Evolutionary conservation across 2,329 filamentous ascomycete genomes (phyloP), one percentile per base, ranked within the genome.

Genomic region (Venturia asperata): DNA sequence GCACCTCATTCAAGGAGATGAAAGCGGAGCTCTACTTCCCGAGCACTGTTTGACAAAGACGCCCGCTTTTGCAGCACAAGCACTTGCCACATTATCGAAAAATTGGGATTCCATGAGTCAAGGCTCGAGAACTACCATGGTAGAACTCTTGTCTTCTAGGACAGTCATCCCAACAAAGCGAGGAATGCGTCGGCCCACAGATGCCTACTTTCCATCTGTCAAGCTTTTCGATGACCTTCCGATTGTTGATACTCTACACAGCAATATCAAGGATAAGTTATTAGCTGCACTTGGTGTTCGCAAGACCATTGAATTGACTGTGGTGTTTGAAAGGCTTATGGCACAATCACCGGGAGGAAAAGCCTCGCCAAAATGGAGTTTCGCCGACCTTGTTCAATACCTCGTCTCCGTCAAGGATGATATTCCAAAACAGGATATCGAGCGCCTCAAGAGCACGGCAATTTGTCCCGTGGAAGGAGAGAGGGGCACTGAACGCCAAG

Each of bases 151-250:
- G 3, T 83, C 86, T 64, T 78, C 82, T 1, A 82, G 88, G 62
- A 84, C 91, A 0, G 84, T 96, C 37, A 90, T 99, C 72, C 94
- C 94, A 0, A 97, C 94, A 0, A 97, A 91, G 73, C 77, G 87
- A 69, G 94, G 94, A 9, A 95, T 99, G 92, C 88, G 82, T 70
- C 89, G 85, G 69, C 94, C 94, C 5, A 78, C 80, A 3, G 92
- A 97, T 69, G 87, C 94, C 0, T 99, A 97, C 75, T 97, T 99
- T 72, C 86, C 90, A 1, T 89, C 86, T n/a, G 94, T 99, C 45
- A 94, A 91, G 74, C 80, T 99, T 0, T 99, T 99, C 72, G 92
- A 97, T 67, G 94, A 99, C 73, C 80, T 99, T 19, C 92, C 94
- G 0, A 87, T 88, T 15, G 86, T 97, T 1, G 85, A 87, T 68